A percentile compares a stretch with the other conserved stretches of the same genome.
phyloP scores from a whole-genome alignment of 2,329 filamentous ascomycete genomes.

The Colletotrichum viniferum region DNA sequence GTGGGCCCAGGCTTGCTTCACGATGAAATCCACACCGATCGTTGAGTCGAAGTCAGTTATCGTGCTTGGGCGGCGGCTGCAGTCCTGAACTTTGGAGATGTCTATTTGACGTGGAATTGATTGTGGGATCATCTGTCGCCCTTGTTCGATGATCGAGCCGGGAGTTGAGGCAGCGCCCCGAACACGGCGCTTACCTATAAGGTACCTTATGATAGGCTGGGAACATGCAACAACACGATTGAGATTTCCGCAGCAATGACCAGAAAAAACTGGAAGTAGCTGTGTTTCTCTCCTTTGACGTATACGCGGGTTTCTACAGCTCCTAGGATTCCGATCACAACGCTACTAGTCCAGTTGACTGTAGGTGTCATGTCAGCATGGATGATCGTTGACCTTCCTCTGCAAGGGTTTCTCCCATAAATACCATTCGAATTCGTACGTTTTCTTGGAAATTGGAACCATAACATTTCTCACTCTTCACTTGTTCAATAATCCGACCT shows the following conservation, averaged over 20 bases:
- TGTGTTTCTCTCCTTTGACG: rapidly evolving
- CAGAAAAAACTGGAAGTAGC: background rate
- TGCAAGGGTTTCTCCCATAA: background rate
- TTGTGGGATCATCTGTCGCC: background rate
- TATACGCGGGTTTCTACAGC: background rate
- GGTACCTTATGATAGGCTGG: background rate
- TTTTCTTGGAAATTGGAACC: background rate
- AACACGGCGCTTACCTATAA: background rate
- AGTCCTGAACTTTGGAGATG: background rate
- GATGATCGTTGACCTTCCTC: background rate
- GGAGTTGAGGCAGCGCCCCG: background rate
- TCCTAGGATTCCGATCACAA: rapidly evolving
- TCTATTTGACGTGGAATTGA: background rate
- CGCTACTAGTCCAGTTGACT: background rate
- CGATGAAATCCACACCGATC: background rate
- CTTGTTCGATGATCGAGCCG: background rate
- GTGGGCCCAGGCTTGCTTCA: background rate
- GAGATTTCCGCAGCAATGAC: rapidly evolving
- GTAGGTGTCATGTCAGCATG: background rate
- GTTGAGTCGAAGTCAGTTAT: background rate
- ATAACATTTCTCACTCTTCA: background rate
- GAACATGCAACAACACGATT: background rate
- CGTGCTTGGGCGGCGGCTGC: background rate
- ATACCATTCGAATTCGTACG: background rate
- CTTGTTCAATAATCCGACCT: background rate